Base-by-base conservation (phyloP, 2,329 filamentous ascomycete genomes). In the Fusarium sp. region DNA sequence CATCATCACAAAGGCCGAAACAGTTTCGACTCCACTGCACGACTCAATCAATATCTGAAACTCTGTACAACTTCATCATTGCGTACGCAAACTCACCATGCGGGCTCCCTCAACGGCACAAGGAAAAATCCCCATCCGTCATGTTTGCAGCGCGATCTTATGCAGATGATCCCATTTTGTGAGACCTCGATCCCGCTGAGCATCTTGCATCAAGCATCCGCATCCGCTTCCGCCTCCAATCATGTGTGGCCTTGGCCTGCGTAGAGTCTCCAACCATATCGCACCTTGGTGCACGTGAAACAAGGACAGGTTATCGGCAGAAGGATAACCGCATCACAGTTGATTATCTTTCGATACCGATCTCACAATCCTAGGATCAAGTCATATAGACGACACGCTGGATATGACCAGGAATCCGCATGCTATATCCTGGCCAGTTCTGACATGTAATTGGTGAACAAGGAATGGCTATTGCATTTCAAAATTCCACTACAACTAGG, bases 141-240 rank as follows among this genome's bases (percentile, higher is more conserved):
- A 65, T 59, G 60, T 39, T 59, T 65, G 61, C 23, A 48, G 61
- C 46, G 41, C 28, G 37, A 53, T 44, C 53, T 37, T 30, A 60
- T 60, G 61, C 42, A 25, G 53, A 48, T 7, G 42, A 42, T 50
- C 37, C 19, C 46, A 31, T 42, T 50, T 37, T 44, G 61, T 65
- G 26, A 60, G 53, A 65, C 61, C 64, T 41, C 30, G 61, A 65
- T 65, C 53, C 34, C 37, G 54, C 31, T 42, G 19, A 61, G 23
- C 37, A 23, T 62, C 53, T 55, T 63, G 42, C 34, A 42, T 57
- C 58, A 60, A 49, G 41, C 23, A 59, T 37, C 46, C 46, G 41
- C 23, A 52, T 37, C 46, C 46, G 46, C 54, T 45, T 53, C 25
- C 30, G 23, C 43, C 41, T 18, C 62, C 62, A 60, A 61, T 53